phyloP scores from a whole-genome alignment of 2,329 filamentous ascomycete species.

The Diaporthe destruens region DNA sequence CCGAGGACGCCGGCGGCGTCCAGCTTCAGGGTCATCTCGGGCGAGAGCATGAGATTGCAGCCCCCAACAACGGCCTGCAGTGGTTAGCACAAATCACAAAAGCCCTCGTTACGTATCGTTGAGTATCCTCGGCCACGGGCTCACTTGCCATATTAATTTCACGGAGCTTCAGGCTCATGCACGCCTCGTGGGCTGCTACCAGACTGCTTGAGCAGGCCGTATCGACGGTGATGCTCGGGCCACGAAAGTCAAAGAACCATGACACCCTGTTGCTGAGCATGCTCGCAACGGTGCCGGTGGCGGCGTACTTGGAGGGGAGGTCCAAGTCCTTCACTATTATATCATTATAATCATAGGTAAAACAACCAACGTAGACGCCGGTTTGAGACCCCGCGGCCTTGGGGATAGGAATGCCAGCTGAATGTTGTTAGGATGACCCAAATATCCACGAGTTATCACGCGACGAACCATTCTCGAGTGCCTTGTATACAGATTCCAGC shows the following conservation, averaged over 20 bases:
- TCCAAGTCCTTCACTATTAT: conserved; percentile 45
- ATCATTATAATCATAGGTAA: conserved; percentile 46
- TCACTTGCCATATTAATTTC: conserved; percentile 46
- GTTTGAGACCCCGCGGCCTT: conserved; percentile 35
- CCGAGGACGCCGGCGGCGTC: conserved; percentile 42
- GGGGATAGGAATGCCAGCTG: conserved; percentile 36
- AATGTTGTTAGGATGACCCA: conserved; percentile 2
- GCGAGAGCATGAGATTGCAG: conserved; percentile 45
- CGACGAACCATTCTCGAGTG: conserved; percentile 41
- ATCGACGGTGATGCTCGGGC: conserved; percentile 53
- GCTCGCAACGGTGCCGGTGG: conserved; percentile 48
- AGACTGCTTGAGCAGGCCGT: conserved; percentile 55
- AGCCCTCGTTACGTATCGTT: no score
- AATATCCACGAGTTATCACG: no score
- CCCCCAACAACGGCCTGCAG: conserved; percentile 45
- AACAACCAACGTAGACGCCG: conserved; percentile 47
- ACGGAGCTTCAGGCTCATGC: conserved; percentile 29
- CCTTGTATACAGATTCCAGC: conserved; percentile 40
- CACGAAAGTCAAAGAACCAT: conserved; percentile 53
- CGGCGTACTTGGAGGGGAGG: conserved; percentile 44
- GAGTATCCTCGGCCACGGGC: conserved; percentile 30
- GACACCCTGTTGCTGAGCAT: conserved; percentile 53
- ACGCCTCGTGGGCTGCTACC: conserved; percentile 47
- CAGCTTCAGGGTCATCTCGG: conserved; percentile 41
- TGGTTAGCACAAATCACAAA: not conserved